Evolutionary conservation across 176 grass and related monocot species (phyloP), one percentile per base, ranked within the genome.

Genomic region (Ensete ventricosum): DNA sequence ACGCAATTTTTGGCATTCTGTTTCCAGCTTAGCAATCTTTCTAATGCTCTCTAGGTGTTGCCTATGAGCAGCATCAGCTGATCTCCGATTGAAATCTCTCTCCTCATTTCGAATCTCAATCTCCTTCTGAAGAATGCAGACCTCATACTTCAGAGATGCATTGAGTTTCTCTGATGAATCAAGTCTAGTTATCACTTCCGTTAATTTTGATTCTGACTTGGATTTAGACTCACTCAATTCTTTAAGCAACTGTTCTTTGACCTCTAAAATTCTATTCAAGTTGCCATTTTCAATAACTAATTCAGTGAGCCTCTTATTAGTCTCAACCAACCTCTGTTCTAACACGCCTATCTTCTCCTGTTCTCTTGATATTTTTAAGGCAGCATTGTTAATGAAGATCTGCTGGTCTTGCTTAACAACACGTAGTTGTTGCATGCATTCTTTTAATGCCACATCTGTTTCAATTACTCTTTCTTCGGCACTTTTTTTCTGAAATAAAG

Each of bases 41-140:
- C 84, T 98, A 13, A 98, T 26, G 0, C 80, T 89, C 77, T 98
- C 90, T 78, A 98, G 81, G 68, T 98, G 82, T 69, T 93, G 95
- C 73, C 88, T 91, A 23, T 91, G 95, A 49, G 95, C 84, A 80
- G 71, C 82, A 82, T 91, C 85, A 77, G 90, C 88, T 73, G 95
- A 93, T 87, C 90, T 93, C 57, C 90, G 82, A 77, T 85, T 92
- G 82, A 88, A 89, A 58, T 91, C 89, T 65, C 88, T 89, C 78
- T 98, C 95, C 66, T 91, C 88, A 19, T 84, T 93, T 80, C 88
- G 82, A 89, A 98, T 93, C 73, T 98, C 95, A 78, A 91, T 86
- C 84, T 98, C 90, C 73, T 98, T 93, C 77, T 93, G 88, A 84
- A 93, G 82, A 82, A 98, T 89, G 81, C 88, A 98, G 74, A 93